A percentile compares a stretch with the other conserved stretches of the same genome.
Conservation (phyloP, 495 filamentous ascomycete genomes). For the Chlorociboria aeruginascens region DNA sequence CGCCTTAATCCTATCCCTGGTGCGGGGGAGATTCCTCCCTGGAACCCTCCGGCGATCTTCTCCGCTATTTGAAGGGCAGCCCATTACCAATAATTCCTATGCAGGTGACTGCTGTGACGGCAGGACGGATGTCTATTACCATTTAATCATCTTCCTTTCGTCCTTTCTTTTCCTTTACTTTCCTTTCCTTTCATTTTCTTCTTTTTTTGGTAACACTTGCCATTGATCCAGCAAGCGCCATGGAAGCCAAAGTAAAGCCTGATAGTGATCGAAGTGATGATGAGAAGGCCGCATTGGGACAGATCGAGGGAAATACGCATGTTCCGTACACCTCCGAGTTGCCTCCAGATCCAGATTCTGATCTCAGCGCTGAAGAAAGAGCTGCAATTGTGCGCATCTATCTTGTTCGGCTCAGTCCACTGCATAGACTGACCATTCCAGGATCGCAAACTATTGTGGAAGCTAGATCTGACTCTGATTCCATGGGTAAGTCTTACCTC, state of each 20-base stretch:
- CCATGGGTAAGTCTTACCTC: conserved; percentile 44
- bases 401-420: neutral
- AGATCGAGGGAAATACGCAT: neutral
- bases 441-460: conserved; percentile 58
- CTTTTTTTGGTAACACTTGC: neutral
- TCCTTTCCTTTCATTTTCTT: neutral
- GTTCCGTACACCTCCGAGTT: neutral
- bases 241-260: conserved; percentile 28
- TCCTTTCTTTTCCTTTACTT: neutral
- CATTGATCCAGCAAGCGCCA: neutral
- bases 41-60: neutral
- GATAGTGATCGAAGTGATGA: neutral
- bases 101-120: neutral
- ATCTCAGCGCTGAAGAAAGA: conserved; percentile 49
- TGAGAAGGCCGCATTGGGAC: conserved; percentile 1
- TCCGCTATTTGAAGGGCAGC: neutral
- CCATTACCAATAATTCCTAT: neutral
- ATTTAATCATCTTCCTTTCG: neutral
- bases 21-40: neutral
- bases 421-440: conserved; percentile 20
- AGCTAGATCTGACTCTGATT: conserved; percentile 58
- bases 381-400: conserved; percentile 43
- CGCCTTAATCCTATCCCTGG: neutral
- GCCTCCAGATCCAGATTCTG: conserved; percentile 38
- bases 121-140: neutral